Conservation (phyloP, 2,329 filamentous ascomycete species). For the Talaromyces rugulosus region DNA sequence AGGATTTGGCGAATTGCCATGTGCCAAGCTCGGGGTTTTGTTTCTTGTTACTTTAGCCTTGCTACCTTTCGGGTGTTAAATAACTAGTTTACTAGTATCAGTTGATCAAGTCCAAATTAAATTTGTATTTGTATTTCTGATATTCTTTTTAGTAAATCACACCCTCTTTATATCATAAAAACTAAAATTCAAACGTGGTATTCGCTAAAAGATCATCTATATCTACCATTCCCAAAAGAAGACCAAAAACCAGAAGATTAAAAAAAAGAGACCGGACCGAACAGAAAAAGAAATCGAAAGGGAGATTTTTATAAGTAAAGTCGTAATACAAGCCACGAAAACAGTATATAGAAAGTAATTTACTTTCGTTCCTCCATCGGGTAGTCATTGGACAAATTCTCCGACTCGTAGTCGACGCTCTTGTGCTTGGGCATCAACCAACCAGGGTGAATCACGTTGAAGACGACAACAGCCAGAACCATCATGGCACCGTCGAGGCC, state of each 20-base stretch:
- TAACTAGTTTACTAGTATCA: not conserved
- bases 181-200: not conserved
- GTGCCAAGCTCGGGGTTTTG: not conserved
- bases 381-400: not conserved
- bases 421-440: constrained; percentile 30
- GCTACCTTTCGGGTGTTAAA: not conserved
- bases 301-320: not conserved
- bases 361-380: not conserved
- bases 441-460: constrained; percentile 44
- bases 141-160: not conserved
- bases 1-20: no score
- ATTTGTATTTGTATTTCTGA: no score
- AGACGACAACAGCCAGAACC: constrained; percentile 42
- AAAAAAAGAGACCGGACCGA: not conserved
- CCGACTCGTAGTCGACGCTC: constrained; percentile 8
- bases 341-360: not conserved
- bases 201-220: not conserved
- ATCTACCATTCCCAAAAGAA: not conserved
- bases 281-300: not conserved
- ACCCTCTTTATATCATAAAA: not conserved
- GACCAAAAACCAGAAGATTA: not conserved
- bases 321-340: not conserved
- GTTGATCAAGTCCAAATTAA: not conserved
- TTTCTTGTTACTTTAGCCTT: not conserved
- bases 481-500: constrained; percentile 49